phyloP scores from a whole-genome alignment of 768 basidiomycete genomes.

The Heimioporus sp. region DNA sequence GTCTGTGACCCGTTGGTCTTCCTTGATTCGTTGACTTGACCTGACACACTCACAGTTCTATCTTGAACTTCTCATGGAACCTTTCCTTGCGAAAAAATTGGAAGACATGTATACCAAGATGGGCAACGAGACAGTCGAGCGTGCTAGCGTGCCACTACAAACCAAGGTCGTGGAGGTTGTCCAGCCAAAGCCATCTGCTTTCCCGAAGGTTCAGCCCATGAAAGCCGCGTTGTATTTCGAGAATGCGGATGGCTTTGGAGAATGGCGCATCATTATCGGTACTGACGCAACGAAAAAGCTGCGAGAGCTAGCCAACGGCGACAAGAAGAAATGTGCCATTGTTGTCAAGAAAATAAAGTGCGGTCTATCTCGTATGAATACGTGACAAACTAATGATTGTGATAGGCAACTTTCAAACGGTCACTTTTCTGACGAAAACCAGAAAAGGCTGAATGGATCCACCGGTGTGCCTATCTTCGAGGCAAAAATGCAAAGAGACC shows the following conservation, averaged over 20 bases:
- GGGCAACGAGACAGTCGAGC: not conserved
- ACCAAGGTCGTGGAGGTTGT: not conserved
- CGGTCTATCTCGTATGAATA: conserved; percentile 6
- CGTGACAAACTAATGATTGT: not conserved
- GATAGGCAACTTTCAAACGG: conserved; percentile 66
- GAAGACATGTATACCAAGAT: conserved; percentile 8
- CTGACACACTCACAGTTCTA: conserved; percentile 21
- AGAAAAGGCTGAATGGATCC: conserved; percentile 52
- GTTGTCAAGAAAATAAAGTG: conserved; percentile 71
- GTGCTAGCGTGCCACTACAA: not conserved
- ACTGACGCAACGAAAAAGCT: conserved; percentile 50
- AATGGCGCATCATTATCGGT: conserved; percentile 61
- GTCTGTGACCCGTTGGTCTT: conserved; percentile 16
- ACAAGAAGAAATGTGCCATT: conserved; percentile 47
- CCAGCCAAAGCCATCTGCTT: conserved; percentile 25
- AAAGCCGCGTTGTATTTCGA: conserved; percentile 62
- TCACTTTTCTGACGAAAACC: conserved; percentile 66
- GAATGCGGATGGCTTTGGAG: conserved; percentile 57
- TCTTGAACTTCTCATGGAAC: conserved; percentile 18
- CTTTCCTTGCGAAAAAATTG: conserved; percentile 8
- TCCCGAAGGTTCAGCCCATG: conserved; percentile 53
- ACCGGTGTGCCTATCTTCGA: conserved; percentile 60
- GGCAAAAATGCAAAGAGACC: conserved; percentile 60
- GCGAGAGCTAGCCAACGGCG: conserved; percentile 44
- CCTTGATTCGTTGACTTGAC: not conserved